Base-by-base conservation (phyloP, 495 filamentous ascomycete species). In the Penicillium nucicola region DNA sequence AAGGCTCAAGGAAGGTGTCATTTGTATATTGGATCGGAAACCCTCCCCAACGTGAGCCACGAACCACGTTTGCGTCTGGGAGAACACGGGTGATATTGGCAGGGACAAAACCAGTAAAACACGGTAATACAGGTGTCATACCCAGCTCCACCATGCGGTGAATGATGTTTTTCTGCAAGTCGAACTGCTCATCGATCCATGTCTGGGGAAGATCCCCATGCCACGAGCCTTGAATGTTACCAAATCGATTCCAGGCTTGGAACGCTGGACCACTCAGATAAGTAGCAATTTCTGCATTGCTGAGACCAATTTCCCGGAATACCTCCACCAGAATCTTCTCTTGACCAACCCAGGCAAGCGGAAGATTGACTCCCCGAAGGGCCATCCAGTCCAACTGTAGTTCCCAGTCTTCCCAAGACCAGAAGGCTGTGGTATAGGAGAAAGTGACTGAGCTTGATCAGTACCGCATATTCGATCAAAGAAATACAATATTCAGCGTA, bases 391-490 rank as follows among this genome's bases (percentile, higher is more conserved):
- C 78, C 4, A 80, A 62, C 36, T 82, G 66, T 0, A 70, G 57
- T 52, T 80, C 76, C 78, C 78, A 82, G 19, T 82, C 75, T 12
- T 74, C 61, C 77, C 76, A 82, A 36, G 66, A 56, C 77, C 77
- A 82, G 56, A 79, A 82, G 1, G 77, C 69, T 13, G 66, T 55
- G 5, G 78, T 80, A 45, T 81, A 81, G 22, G 76, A 79, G 55
- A 77, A 79, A 0, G 77, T 81, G 3, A 81, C 78, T 76, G 17
- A 10, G 4, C 33, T 40, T 28, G 19, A 43, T 58, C 23, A 57
- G 60, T 39, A 19, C 41, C 17, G 20, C 4, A 17, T n/a, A 25
- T 17, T n/a, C 28, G 28, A 23, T 4, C 11, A 43, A n/a, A 1
- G 48, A 40, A 18, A 22, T 45, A 8, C 55, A 15, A 3, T n/a